These are phyloP conservation scores for Acer saccharum DNA, from an alignment of 345 rosid genomes.

Conservation along the genomic window DNA sequence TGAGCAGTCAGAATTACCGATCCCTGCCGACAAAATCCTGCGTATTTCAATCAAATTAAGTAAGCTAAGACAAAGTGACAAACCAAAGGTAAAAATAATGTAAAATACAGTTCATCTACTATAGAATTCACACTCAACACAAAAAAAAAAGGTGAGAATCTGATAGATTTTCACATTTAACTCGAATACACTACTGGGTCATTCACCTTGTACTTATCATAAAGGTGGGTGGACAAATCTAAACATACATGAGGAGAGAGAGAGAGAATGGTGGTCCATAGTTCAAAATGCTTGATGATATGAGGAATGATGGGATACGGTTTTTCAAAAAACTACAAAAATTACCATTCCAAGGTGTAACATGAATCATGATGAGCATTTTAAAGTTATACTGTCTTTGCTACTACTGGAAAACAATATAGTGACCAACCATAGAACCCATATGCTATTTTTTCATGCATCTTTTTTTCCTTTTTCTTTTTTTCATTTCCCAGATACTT, in stretches of 20 bases:
- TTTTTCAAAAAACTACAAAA: neutral
- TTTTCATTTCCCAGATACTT: neutral
- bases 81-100: neutral
- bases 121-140: slow-evolving; percentile 3
- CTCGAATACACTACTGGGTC: neutral
- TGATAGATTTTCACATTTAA: slow-evolving; percentile 11
- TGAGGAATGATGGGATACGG: slow-evolving; percentile 1
- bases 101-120: slow-evolving; percentile 15
- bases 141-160: neutral
- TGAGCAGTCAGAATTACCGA: slow-evolving; percentile 36
- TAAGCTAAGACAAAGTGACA: slow-evolving; percentile 16
- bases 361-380: slow-evolving; percentile 19
- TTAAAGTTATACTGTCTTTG: neutral
- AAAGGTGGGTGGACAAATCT: neutral
- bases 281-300: slow-evolving; percentile 10
- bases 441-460: slow-evolving; percentile 11
- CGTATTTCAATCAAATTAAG: slow-evolving; percentile 29
- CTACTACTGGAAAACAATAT: slow-evolving; percentile 6
- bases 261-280: slow-evolving; percentile 1
- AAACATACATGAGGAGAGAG: neutral
- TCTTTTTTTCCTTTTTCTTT: neutral
- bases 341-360: neutral
- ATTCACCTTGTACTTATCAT: neutral
- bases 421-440: slow-evolving; percentile 4
- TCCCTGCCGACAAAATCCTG: slow-evolving; percentile 36